Conservation (phyloP, 2,329 filamentous ascomycete genomes). For the Pseudogymnoascus sp. region DNA sequence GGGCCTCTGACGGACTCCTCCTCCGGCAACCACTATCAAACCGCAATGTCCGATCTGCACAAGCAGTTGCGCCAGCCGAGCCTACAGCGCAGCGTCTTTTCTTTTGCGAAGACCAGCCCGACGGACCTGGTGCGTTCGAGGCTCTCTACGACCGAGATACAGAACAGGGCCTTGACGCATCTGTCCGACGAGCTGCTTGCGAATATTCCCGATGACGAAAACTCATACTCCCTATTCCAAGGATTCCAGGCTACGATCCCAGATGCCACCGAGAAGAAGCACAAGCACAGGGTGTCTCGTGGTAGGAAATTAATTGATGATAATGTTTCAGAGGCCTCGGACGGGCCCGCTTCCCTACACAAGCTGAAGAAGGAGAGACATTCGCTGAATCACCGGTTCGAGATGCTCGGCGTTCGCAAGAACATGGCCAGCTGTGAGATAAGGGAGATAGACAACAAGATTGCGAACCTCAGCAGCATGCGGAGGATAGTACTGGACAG, state of each 20-base stretch:
- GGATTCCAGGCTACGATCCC: constrained; percentile 90
- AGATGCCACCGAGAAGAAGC: constrained; percentile 58
- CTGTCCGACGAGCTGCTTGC: constrained; percentile 82
- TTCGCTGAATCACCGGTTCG: constrained; percentile 72
- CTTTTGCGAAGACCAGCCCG: constrained; percentile 84
- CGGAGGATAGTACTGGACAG: constrained; percentile 84
- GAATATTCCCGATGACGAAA: constrained; percentile 81
- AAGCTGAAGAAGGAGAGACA: constrained; percentile 75
- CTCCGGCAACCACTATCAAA: constrained; percentile 65
- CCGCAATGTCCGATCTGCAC: constrained; percentile 81
- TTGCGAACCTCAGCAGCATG: constrained; percentile 88
- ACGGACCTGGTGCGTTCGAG: constrained; percentile 88
- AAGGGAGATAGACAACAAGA: constrained; percentile 92
- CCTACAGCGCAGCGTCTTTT: constrained; percentile 84
- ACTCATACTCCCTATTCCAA: constrained; percentile 88
- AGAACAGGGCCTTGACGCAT: constrained; percentile 82
- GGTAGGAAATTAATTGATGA: constrained; percentile 70
- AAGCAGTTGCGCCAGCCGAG: constrained; percentile 77
- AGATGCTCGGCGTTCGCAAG: constrained; percentile 87
- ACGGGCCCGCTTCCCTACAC: constrained; percentile 58
- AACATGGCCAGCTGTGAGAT: constrained; percentile 98
- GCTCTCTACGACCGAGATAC: constrained; percentile 84
- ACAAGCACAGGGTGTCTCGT: constrained; percentile 64
- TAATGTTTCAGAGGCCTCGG: constrained; percentile 41
- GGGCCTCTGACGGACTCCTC: constrained; percentile 52